These are phyloP conservation scores for Colletotrichum lentis DNA, from an alignment of 2,329 filamentous ascomycete genomes.

Conservation along the genomic window DNA sequence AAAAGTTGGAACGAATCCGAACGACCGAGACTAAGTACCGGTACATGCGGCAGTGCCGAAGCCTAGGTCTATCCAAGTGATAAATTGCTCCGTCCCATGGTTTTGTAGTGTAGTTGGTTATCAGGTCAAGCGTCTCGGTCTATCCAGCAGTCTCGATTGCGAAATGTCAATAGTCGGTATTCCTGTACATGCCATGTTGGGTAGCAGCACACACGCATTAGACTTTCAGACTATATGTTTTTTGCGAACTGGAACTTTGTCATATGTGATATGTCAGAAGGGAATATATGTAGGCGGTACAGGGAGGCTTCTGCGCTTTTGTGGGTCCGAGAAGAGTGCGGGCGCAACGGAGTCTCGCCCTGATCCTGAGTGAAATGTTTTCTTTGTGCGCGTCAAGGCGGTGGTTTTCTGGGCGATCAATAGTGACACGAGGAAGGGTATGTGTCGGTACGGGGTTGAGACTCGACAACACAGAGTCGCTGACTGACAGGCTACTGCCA, in stretches of 20 bases:
- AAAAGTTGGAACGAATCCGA: constrained; percentile 3
- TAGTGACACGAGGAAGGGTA: neutral
- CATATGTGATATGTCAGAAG: constrained; percentile 28
- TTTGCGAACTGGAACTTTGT: constrained; percentile 29
- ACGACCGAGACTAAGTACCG: neutral
- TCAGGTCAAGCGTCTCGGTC: neutral
- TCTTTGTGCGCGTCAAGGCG: constrained; percentile 4
- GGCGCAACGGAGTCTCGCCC: constrained; percentile 26
- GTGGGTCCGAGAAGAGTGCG: constrained; percentile 11
- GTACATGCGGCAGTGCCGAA: neutral
- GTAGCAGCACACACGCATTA: neutral
- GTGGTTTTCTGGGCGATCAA: neutral
- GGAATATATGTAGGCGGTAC: constrained; percentile 2
- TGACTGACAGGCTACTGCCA: neutral
- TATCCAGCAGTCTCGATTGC: neutral
- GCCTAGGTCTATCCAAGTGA: too few relatives aligned
- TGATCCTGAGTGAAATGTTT: constrained; percentile 1
- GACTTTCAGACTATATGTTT: constrained; percentile 28
- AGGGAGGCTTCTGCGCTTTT: constrained; percentile 14
- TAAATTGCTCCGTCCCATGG: too few relatives aligned
- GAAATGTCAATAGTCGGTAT: neutral
- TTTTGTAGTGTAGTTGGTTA: too few relatives aligned
- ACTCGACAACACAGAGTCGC: neutral
- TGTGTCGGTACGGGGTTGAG: neutral
- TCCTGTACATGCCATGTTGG: constrained; percentile 2